These are phyloP conservation scores for Rhizophagus clarus DNA, from an alignment of 192 early-diverging fungal species.

Conservation along the genomic window DNA sequence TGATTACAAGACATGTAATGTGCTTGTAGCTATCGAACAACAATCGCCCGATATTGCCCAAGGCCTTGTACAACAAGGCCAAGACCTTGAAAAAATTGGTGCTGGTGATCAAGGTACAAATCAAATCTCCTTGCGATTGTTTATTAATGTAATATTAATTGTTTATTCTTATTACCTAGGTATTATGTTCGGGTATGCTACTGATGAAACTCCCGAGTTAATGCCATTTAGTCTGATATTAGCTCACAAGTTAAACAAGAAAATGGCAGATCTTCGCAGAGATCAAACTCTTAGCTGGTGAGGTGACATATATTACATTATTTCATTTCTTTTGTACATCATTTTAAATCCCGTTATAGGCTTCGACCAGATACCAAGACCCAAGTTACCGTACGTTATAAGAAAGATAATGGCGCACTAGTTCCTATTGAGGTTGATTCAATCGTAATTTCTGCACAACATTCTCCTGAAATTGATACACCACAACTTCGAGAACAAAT, in stretches of 20 bases:
- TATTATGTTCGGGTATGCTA: conserved; percentile 93
- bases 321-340: too few relatives aligned
- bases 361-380: conserved; percentile 99
- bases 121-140: conserved; percentile 16
- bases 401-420: conserved; percentile 91
- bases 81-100: conserved; percentile 94
- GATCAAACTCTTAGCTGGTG: conserved; percentile 85
- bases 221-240: conserved; percentile 96
- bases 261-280: conserved; percentile 94
- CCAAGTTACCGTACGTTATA: conserved; percentile 99
- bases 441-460: conserved; percentile 97
- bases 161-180: conserved; percentile 39
- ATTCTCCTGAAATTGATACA: conserved; percentile 85
- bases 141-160: background rate
- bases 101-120: conserved; percentile 94
- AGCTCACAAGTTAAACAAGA: conserved; percentile 97
- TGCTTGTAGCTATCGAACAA: conserved; percentile 99
- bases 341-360: conserved; percentile 9
- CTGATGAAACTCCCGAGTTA: conserved; percentile 98
- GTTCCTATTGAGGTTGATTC: conserved; percentile 95
- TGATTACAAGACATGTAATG: conserved; percentile 99
- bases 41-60: conserved; percentile 99
- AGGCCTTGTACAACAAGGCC: conserved; percentile 92
- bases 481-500: conserved; percentile 85
- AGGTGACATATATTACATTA: background rate